Evolutionary conservation across 257 asterid species (phyloP), one percentile per base, ranked within the genome.

Genomic region (Echium plantagineum): DNA sequence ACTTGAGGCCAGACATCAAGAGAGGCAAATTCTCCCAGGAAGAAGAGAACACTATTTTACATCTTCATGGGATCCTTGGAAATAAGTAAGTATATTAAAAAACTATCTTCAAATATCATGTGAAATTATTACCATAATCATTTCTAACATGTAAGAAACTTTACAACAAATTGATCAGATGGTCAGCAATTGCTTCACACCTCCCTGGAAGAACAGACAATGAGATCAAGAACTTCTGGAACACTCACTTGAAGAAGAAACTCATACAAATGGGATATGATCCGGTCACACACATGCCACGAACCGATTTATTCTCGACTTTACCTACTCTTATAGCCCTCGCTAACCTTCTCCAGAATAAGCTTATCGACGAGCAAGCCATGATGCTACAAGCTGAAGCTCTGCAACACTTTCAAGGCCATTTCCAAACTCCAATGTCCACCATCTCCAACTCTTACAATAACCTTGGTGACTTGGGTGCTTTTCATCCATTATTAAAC

Each of bases 171-270:
- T 20, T 35, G 15, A 24, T 8, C 17, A 87, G 97, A 74, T 89
- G 97, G 97, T 89, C 97, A 0, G 89, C 95, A 0, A 89, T 89
- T 52, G 97, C 95, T 0, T 80, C 93, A 0, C 94, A 81, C 49
- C 63, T 89, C 9, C 77, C 95, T 0, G 95, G 97, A 32, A 78
- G 97, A 24, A 74, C 82, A 3, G 82, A 77, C 5, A 77, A 77
- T 42, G 82, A 77, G 31, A 77, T 77, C 15, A 81, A 89, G 71
- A 89, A 89, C 26, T 86, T 84, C 38, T 89, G 97, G 97, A 89
- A 89, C 85, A 89, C 97, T 1, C 97, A 89, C 64, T 68, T 89
- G 52, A 89, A 85, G 80, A 89, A 89, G 77, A 89, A 84, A 68
- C 64, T 89, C 22, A 86, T 89, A 52, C 93, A 85, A 53, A 84